Evolutionary conservation across 805 yeast species (phyloP).

Genomic region (Myxozyma neglecta): DNA sequence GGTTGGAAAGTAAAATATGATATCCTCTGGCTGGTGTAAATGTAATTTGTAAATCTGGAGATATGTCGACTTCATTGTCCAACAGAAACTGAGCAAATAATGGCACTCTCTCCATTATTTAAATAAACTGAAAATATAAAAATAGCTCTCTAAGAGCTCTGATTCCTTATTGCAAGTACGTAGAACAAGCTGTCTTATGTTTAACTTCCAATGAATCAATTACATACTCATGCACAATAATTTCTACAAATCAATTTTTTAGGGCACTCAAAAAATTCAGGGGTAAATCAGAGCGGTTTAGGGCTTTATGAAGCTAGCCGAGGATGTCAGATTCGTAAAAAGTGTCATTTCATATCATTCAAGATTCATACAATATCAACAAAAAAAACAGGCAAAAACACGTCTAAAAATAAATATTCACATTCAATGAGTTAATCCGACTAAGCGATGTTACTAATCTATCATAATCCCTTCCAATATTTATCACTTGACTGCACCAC

Average conservation of each 20-base stretch:
- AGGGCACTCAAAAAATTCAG: not conserved
- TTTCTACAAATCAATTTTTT: not conserved
- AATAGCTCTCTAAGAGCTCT: not conserved
- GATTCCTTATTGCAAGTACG: not conserved
- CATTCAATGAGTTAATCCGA: too few relatives aligned
- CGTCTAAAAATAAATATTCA: not conserved
- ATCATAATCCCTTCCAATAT: not conserved
- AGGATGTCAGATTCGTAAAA: not conserved
- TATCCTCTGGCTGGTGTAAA: constrained; percentile 17
- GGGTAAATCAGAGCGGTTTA: not conserved
- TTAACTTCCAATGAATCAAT: too few relatives aligned
- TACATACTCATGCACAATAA: not conserved
- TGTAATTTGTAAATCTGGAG: constrained; percentile 10
- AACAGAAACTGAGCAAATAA: constrained; percentile 9
- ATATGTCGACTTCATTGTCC: constrained; percentile 11
- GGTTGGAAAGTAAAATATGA: constrained; percentile 11
- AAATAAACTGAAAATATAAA: not conserved
- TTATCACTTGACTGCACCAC: too few relatives aligned
- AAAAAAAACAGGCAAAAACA: not conserved
- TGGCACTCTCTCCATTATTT: constrained; percentile 15
- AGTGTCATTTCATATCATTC: not conserved
- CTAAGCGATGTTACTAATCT: not conserved
- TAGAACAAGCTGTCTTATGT: too few relatives aligned
- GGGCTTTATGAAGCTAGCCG: not conserved
- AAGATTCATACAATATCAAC: not conserved